Evolutionary conservation across 1,139 yeast genomes (phyloP), one percentile per base, ranked within the genome.

Genomic region (Pichia sp.): DNA sequence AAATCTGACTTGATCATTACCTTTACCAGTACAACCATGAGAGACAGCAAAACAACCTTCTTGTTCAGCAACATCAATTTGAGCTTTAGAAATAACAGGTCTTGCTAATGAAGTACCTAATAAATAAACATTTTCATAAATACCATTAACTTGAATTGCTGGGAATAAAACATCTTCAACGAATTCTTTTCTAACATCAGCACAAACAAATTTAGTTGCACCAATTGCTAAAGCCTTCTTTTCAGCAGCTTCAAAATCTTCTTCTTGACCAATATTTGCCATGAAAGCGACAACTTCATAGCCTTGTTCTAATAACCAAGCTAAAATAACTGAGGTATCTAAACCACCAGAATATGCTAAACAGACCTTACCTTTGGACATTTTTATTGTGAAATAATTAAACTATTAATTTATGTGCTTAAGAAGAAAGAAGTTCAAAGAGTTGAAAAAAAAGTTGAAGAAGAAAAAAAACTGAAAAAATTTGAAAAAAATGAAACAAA

Each of bases 11-110:
- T 92, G 98, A 72, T 92, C 98, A 69, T 92, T 92, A 74, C 98
- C 98, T 76, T 92, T 92, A 75, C 98, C 98, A 59, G 98, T 92
- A 75, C 98, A 92, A 56, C 98, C 98, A 70, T 92, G 98, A 46
- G 96, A 83, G 49, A 92, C 98, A 48, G 97, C 97, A 63, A 90
- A 89, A 78, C 98, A 92, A 53, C 97, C 97, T 70, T 94, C 92
- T 65, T 86, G 81, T 74, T 89, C 95, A 55, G 98, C 98, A 58
- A 88, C 97, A 65, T 86, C 79, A 66, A 92, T 92, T 74, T 92
- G 98, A 45, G 98, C 98, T 73, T 90, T 83, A 50, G 98, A 97
- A 70, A 92, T 92, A 52, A 92, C 96, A 44, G 98, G 98, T 76
- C 98, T 86, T 47, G 98, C 98, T 63, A 92, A 78, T 25, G 98